Base-by-base conservation (phyloP, 2,329 filamentous ascomycete genomes). In the Chrysoporthe cubensis region DNA sequence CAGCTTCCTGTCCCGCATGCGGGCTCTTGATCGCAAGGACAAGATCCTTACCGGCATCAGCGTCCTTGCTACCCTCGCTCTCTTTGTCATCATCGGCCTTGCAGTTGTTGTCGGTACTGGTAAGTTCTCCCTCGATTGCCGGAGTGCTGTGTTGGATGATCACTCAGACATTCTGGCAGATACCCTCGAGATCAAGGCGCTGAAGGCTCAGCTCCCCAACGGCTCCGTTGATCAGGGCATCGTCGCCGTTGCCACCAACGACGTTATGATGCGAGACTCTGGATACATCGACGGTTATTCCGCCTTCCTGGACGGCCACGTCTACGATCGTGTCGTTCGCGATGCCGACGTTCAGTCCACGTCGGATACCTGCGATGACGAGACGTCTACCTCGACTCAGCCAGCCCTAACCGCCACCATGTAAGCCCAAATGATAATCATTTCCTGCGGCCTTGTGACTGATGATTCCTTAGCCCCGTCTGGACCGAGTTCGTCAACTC, bases 111-210 rank as follows among this genome's bases (percentile, higher is more conserved):
- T 61, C 16, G 42, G 42, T 48, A n/a, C 43, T 13, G 26, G 59
- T 61, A 34, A 46, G 59, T 61, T 9, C 59, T 48, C 14, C 26
- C 7, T 34, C 5, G 26, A 13, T 32, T 11, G 21, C 21, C 48
- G 14, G 4, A 9, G 26, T 1, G 9, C n/a, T 5, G 3, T n/a
- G 6, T 52, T 4, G 18, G 14, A n/a, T 13, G 18, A 44, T 26
- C 40, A 26, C 9, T 43, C 42, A 16, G n/a, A n/a, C 59, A 46
- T 44, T 4, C 4, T 54, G 9, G 18, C 52, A 75, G 73, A 69
- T 64, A n/a, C 57, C 21, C 18, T 26, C 18, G 37, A 60, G 9
- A 26, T 60, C n/a, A 43, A 42, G 57, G 37, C 37, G n/a, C 37
- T 60, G 18, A 40, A 34, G 13, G 34, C 57, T 18, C 44, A 69